These are phyloP conservation scores for Lipomyces chichibuensis DNA, from an alignment of 805 yeast genomes.

Conservation along the genomic window DNA sequence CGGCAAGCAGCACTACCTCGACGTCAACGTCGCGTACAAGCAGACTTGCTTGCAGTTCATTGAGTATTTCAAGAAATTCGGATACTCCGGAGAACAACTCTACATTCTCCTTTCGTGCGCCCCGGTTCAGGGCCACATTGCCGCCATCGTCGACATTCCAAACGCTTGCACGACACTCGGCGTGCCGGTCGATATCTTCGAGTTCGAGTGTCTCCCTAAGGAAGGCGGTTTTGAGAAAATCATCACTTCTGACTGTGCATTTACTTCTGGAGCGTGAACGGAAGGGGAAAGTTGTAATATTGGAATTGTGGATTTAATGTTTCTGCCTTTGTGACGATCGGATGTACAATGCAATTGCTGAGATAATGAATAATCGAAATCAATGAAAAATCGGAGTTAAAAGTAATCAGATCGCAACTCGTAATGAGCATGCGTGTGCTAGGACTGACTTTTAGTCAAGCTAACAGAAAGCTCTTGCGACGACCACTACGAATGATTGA, in stretches of 20 bases:
- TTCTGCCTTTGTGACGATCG: neutral
- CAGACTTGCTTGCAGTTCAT: slow-evolving; percentile 55
- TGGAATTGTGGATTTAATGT: neutral
- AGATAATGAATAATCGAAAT: neutral
- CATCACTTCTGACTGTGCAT: slow-evolving; percentile 13
- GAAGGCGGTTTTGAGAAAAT: slow-evolving; percentile 27
- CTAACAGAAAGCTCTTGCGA: too few relatives aligned
- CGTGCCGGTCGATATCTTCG: slow-evolving; percentile 56
- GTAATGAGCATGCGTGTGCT: neutral
- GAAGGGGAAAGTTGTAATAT: neutral
- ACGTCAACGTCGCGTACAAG: slow-evolving; percentile 56
- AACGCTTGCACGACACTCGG: slow-evolving; percentile 58
- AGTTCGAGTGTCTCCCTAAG: slow-evolving; percentile 46
- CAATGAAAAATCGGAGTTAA: neutral
- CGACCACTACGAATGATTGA: too few relatives aligned
- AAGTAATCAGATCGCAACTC: neutral
- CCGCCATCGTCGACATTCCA: slow-evolving; percentile 58
- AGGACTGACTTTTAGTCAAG: neutral
- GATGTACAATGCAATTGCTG: neutral
- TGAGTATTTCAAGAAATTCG: slow-evolving; percentile 55
- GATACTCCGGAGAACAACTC: slow-evolving; percentile 57
- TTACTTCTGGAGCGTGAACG: slow-evolving; percentile 2
- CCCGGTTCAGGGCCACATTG: slow-evolving; percentile 57
- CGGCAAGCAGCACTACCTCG: slow-evolving; percentile 52
- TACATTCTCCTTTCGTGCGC: slow-evolving; percentile 53